These are phyloP conservation scores for Rutstroemia sp. DNA, from an alignment of 2,329 filamentous ascomycete genomes.

Conservation along the genomic window DNA sequence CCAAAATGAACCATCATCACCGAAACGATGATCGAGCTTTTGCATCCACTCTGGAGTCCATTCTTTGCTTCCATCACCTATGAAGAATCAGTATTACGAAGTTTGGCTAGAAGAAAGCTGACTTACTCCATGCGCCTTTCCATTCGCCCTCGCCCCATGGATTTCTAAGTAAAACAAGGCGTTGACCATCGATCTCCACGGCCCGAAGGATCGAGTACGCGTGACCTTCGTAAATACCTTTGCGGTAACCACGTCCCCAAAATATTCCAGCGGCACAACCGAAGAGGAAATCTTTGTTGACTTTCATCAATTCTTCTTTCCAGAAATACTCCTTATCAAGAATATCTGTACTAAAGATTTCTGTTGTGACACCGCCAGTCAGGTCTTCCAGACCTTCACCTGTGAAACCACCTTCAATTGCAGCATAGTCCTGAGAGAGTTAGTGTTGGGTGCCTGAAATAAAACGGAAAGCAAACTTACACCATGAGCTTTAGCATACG, in stretches of 20 bases:
- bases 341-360: constrained; percentile 61
- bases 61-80: constrained; percentile 35
- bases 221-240: constrained; percentile 48
- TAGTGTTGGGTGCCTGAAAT: neutral
- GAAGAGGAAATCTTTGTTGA: constrained; percentile 73
- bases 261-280: constrained; percentile 40
- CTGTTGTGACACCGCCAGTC: constrained; percentile 60
- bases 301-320: constrained; percentile 69
- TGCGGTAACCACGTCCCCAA: constrained; percentile 34
- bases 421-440: neutral
- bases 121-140: constrained; percentile 45
- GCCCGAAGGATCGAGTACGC: constrained; percentile 51
- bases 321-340: constrained; percentile 75
- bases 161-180: constrained; percentile 44
- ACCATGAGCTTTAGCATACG: constrained; percentile 75
- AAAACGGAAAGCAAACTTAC: constrained; percentile 48
- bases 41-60: constrained; percentile 50
- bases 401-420: neutral
- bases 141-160: constrained; percentile 54
- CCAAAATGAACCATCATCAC: constrained; percentile 54
- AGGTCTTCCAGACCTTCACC: constrained; percentile 48
- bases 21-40: constrained; percentile 50
- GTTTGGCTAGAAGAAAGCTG: neutral
- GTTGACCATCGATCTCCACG: constrained; percentile 40
- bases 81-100: neutral